Evolutionary conservation across 1,284 basidiomycete species (phyloP), one percentile per base, ranked within the genome.

Genomic region (Phenoliferia sp.): DNA sequence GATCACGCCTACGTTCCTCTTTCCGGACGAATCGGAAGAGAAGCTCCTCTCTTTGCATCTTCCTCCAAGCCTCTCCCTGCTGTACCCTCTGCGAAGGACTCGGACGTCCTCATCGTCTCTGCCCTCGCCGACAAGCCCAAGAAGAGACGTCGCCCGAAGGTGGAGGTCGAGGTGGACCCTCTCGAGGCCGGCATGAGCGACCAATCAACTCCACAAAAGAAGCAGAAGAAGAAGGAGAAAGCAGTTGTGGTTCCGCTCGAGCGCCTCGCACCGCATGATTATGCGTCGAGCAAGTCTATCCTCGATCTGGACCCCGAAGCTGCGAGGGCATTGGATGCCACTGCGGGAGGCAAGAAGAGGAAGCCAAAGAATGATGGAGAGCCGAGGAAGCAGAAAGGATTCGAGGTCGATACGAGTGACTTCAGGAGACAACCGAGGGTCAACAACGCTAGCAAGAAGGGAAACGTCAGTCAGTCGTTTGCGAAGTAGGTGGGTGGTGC

Each of bases 261-360:
- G 74, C 79, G 48, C 19, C 35, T 69, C 50, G 84, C 83, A 58
- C 81, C 81, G 48, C 94, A 93, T 76, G 90, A 93, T 80, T 94
- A 93, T 77, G 80, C 84, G 3, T 79, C 82, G 5, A 86, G 85
- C 52, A 85, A 89, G 15, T 92, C 92, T 76, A 85, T 94, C 64
- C 80, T 95, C 69, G 93, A 95, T 75, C 76, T 78, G 9, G 57
- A 65, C n/a, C 67, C 69, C 1, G 36, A 44, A 2, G 36, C 52
- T 19, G 31, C 52, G 50, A 57, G 31, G 55, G 34, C 55, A 33
- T 28, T 34, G 22, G 54, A 29, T 16, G 54, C 29, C 15, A 31
- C 54, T 31, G 34, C 33, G 2, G 32, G 32, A 2, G 57, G 64
- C 16, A 26, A 48, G n/a, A 59, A 63, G 31, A 65, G 68, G 66